A percentile compares a stretch with the other conserved stretches of the same genome.
These are phyloP conservation scores for Talaromyces verruculosus DNA, from an alignment of 2,329 filamentous ascomycete genomes.

Conservation along the genomic window DNA sequence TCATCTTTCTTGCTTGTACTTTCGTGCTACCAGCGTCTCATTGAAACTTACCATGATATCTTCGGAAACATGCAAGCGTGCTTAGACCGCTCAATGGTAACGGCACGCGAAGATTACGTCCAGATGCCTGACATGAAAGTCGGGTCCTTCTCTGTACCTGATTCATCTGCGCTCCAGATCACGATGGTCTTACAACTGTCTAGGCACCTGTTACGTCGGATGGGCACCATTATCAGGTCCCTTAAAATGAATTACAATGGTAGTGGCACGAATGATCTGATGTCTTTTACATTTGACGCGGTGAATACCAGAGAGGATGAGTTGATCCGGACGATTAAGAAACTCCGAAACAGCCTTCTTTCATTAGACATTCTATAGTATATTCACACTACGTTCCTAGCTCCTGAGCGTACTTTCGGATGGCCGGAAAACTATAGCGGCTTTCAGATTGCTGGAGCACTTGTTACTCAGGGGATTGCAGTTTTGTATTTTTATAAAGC, in stretches of 20 bases:
- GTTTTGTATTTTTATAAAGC: neutral
- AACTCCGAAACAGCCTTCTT: constrained; percentile 13
- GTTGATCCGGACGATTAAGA: constrained; percentile 10
- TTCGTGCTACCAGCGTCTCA: constrained; percentile 14
- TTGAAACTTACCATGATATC: constrained; percentile 13
- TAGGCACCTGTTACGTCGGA: constrained; percentile 6
- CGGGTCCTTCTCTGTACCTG: constrained; percentile 10
- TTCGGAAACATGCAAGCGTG: constrained; percentile 17
- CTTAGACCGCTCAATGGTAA: constrained; percentile 12
- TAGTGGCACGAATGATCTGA: constrained; percentile 1
- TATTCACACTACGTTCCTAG: constrained; percentile 6
- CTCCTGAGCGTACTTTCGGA: neutral
- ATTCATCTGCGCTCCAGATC: constrained; percentile 16
- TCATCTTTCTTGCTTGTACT: constrained; percentile 8
- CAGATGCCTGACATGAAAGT: constrained; percentile 10
- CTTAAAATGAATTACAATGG: constrained; percentile 2
- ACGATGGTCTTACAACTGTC: constrained; percentile 11
- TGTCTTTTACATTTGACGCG: constrained; percentile 10
- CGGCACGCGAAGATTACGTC: constrained; percentile 15
- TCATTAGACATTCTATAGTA: constrained; percentile 14
- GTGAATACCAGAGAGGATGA: constrained; percentile 14
- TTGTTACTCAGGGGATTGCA: neutral
- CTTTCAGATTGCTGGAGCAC: neutral
- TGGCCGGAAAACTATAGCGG: neutral
- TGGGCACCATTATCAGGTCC: constrained; percentile 9